Percentiles rank a stretch among this genome's conserved stretches.
phyloP scores from a whole-genome alignment of 345 rosid species.

The Euphorbia pulcherrima region DNA sequence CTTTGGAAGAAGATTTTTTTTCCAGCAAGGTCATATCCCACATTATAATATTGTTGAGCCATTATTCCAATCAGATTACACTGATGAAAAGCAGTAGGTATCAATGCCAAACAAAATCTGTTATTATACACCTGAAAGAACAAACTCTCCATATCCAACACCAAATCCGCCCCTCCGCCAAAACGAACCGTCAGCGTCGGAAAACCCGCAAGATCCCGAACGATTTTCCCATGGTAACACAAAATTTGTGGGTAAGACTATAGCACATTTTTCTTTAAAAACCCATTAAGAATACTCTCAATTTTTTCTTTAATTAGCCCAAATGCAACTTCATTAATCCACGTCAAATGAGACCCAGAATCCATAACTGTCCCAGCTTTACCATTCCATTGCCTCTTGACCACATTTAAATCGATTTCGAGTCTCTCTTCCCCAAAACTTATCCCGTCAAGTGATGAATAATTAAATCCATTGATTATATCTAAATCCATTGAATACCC shows the following conservation, averaged over 20 bases:
- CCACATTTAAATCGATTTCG: constrained; percentile 20
- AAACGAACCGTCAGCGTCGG: constrained; percentile 17
- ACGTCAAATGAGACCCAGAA: constrained; percentile 28
- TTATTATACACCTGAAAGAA: neutral
- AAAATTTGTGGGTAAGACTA: neutral
- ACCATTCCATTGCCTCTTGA: neutral
- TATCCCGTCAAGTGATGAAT: constrained; percentile 32
- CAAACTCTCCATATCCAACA: constrained; percentile 4
- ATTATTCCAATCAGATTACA: neutral
- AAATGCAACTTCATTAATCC: constrained; percentile 17
- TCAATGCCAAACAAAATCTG: constrained; percentile 3
- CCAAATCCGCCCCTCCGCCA: constrained; percentile 18
- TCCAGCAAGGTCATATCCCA: neutral
- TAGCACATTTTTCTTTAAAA: constrained; percentile 1
- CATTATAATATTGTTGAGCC: constrained; percentile 2
- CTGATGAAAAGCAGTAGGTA: neutral
- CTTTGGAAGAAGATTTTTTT: constrained; percentile 1
- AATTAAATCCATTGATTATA: constrained; percentile 12
- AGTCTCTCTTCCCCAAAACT: constrained; percentile 33
- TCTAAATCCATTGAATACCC: constrained; percentile 35
- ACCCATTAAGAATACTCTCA: constrained; percentile 10
- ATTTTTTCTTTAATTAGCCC: constrained; percentile 21
- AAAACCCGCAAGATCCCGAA: constrained; percentile 13
- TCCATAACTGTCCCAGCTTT: constrained; percentile 29
- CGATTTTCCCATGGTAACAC: constrained; percentile 39